Conservation (phyloP, 495 filamentous ascomycete species). For the Lasiosphaeria hispida region DNA sequence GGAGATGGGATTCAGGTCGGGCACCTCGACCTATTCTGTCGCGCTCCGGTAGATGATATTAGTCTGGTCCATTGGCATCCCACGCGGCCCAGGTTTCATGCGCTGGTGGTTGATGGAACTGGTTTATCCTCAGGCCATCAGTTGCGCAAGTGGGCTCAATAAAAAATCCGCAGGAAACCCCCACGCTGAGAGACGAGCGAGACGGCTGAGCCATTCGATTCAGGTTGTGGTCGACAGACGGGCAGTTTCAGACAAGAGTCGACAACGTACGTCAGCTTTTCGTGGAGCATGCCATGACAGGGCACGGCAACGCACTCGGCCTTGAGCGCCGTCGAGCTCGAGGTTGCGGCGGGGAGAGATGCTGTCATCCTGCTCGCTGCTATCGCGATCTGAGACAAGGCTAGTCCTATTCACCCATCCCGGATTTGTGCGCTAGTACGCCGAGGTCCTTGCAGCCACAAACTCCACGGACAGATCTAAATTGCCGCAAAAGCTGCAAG, state of each 20-base stretch:
- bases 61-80: neutral
- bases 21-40: conserved; percentile 6
- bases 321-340: neutral
- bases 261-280: no score
- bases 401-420: neutral
- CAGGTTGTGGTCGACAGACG: conserved; percentile 3
- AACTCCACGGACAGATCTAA: neutral
- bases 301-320: neutral
- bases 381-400: conserved; percentile 15
- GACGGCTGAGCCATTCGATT: neutral
- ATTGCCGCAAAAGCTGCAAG: conserved; percentile 10
- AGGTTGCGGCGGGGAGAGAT: neutral
- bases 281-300: no score
- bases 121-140: conserved; percentile 2
- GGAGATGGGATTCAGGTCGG: conserved; percentile 6
- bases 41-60: conserved; percentile 10
- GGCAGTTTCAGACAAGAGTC: neutral
- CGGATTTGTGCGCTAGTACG: neutral
- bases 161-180: conserved; percentile 18
- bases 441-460: conserved; percentile 10
- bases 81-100: neutral
- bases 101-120: neutral
- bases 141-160: conserved; percentile 4
- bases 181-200: conserved; percentile 3
- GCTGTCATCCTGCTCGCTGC: conserved; percentile 1